Evolutionary conservation across 179 eudicot genomes (phyloP), one percentile per base, ranked within the genome.

Genomic region (Beta lomatogona): DNA sequence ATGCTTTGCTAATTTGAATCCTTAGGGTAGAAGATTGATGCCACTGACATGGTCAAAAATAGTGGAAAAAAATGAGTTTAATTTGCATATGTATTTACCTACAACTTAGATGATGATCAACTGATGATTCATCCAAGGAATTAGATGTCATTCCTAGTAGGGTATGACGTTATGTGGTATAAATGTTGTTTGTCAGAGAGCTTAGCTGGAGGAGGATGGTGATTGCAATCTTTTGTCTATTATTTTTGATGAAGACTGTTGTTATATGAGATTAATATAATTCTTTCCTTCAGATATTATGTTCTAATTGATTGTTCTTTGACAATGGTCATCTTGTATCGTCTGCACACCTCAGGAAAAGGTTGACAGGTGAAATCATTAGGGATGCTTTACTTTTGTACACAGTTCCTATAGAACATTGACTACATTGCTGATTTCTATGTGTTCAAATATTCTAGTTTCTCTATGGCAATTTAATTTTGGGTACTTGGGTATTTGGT

Each of bases 161-260:
- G 41, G 41, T 36, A 36, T 25, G 28, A 25, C 28, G 28, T 25
- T 25, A 25, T 36, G 41, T 36, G 41, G 41, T 36, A 0, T 36
- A 36, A 36, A 0, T 21, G 28, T 80, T 65, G 25, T 53, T 77
- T 79, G 59, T 60, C 41, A 28, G 21, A 59, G 28, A 46, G 48
- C 57, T 44, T 59, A 68, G 50, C 6, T 76, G 48, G 8, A 65
- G 25, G 75, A 15, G 70, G 66, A 9, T 60, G 31, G 31, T 31
- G 55, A 76, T 50, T 54, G 18, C 36, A 75, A 57, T 59, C 14
- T 52, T 50, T 80, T 74, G 50, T 31, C 53, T 22, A 66, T 14
- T 31, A 19, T 28, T 46, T 54, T 82, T 31, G 22, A 25, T 2
- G 58, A 71, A 70, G 10, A 41, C 21, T 63, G 19, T 21, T 63